phyloP scores from a whole-genome alignment of 495 filamentous ascomycete species.

The Oleoguttula mirabilis region DNA sequence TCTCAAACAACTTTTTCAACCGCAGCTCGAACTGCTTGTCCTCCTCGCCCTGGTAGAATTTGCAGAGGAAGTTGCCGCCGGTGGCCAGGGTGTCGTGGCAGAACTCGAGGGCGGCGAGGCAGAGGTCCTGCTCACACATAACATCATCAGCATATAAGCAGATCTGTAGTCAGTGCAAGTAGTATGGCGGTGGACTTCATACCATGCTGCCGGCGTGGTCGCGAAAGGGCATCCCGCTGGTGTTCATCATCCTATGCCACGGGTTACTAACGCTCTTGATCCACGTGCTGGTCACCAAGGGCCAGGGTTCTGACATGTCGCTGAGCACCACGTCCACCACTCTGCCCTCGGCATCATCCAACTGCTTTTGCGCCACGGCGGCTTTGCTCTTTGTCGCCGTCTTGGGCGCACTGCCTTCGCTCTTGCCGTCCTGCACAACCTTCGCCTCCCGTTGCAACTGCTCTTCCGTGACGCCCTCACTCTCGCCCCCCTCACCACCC shows the following conservation, averaged over 20 bases:
- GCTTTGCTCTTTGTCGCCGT: slow-evolving; percentile 12
- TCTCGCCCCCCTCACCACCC: slow-evolving; percentile 23
- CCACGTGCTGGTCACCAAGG: slow-evolving; percentile 61
- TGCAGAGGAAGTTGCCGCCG: slow-evolving; percentile 86
- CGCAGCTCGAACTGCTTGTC: slow-evolving; percentile 64
- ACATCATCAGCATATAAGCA: slow-evolving; percentile 1
- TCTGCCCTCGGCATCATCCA: slow-evolving; percentile 29
- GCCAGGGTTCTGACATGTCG: slow-evolving; percentile 98
- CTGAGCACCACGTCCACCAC: slow-evolving; percentile 89
- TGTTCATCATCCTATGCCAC: slow-evolving; percentile 98
- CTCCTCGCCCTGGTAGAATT: slow-evolving; percentile 87
- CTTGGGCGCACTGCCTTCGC: slow-evolving; percentile 13
- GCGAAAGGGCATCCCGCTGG: slow-evolving; percentile 69
- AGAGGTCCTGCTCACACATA: slow-evolving; percentile 58
- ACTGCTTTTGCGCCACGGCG: slow-evolving; percentile 19
- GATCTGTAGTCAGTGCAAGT: neutral
- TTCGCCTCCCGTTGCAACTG: slow-evolving; percentile 26
- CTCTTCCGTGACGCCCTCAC: slow-evolving; percentile 22
- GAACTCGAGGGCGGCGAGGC: slow-evolving; percentile 71
- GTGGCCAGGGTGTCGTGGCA: slow-evolving; percentile 67
- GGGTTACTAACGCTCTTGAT: slow-evolving; percentile 83
- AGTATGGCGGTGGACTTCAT: too few relatives aligned
- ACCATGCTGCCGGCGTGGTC: slow-evolving; percentile 97
- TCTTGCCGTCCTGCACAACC: slow-evolving; percentile 17
- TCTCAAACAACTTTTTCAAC: slow-evolving; percentile 61